Evolutionary conservation across 805 yeast genomes (phyloP).

Genomic region (Lipomyces sp.): DNA sequence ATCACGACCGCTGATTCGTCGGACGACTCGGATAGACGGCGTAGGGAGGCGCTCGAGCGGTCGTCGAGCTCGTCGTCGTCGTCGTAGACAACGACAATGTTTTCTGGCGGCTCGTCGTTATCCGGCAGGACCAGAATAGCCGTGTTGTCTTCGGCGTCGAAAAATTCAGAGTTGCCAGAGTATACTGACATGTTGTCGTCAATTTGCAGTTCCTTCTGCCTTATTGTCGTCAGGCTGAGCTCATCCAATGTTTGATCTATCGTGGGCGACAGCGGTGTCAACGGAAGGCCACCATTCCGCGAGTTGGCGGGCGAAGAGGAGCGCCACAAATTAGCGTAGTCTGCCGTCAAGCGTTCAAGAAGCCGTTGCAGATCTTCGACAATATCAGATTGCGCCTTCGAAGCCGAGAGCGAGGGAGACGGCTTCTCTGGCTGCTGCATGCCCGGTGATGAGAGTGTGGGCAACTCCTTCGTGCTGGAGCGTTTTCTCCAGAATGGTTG

Average conservation of each 20-base stretch:
- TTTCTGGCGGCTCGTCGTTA: conserved; percentile 46
- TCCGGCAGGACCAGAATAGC: conserved; percentile 22
- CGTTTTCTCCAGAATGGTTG: conserved; percentile 3
- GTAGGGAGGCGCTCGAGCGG: conserved; percentile 11
- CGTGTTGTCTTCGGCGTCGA: conserved; percentile 62
- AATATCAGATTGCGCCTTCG: conserved; percentile 1
- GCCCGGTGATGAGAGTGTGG: no score
- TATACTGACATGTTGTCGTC: conserved; percentile 16
- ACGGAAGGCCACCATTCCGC: background rate
- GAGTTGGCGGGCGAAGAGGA: no score
- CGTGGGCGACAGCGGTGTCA: background rate
- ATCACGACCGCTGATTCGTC: background rate
- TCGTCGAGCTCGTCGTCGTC: conserved; percentile 33
- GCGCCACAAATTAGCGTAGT: conserved; percentile 5
- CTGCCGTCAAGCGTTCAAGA: conserved; percentile 8
- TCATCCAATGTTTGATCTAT: background rate
- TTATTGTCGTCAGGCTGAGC: background rate
- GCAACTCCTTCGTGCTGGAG: conserved; percentile 1
- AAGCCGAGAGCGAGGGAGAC: background rate
- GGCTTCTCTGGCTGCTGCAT: background rate
- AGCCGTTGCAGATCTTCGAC: conserved; percentile 13
- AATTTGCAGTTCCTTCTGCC: conserved; percentile 4
- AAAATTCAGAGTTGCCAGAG: conserved; percentile 45
- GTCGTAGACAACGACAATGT: conserved; percentile 55
- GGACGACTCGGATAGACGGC: conserved; percentile 3